Evolutionary conservation across 2,329 filamentous ascomycete genomes (phyloP).

Genomic region (Whalleya microplaca): DNA sequence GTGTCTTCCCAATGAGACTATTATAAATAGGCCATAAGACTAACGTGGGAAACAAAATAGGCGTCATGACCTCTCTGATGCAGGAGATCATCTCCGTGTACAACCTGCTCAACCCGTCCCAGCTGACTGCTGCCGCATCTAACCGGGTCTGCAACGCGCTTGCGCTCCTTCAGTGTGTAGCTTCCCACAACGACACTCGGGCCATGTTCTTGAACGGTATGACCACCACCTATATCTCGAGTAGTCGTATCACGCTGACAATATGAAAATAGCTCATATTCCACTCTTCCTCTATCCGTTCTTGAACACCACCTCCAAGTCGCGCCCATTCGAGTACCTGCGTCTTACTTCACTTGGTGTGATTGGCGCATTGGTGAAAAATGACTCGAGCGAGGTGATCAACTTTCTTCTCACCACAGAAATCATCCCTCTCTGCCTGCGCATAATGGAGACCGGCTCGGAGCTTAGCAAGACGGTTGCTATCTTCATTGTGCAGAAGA

Average conservation of each 20-base stretch:
- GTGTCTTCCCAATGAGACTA: conserved; percentile 34
- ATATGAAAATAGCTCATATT: conserved; percentile 74
- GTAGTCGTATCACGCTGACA: conserved; percentile 8
- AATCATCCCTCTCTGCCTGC: conserved; percentile 94
- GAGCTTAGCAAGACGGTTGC: conserved; percentile 98
- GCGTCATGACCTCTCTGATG: conserved; percentile 95
- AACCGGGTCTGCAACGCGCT: conserved; percentile 98
- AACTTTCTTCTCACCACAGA: conserved; percentile 98
- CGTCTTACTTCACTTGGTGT: conserved; percentile 94
- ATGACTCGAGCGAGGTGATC: conserved; percentile 97
- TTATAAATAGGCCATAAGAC: conserved; percentile 15
- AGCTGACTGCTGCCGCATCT: conserved; percentile 94
- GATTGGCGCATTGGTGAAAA: conserved; percentile 96
- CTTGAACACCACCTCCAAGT: conserved; percentile 98
- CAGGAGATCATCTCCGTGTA: conserved; percentile 99
- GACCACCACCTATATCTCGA: background rate
- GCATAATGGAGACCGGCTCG: conserved; percentile 99
- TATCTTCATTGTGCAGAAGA: conserved; percentile 99
- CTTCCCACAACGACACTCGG: conserved; percentile 94
- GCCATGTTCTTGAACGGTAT: conserved; percentile 91
- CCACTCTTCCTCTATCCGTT: conserved; percentile 98
- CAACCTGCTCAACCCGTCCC: conserved; percentile 92
- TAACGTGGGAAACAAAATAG: conserved; percentile 48
- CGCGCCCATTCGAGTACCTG: conserved; percentile 94
- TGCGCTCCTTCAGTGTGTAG: conserved; percentile 93